Base-by-base conservation (phyloP, 495 filamentous ascomycete genomes). In the Thozetella sp. region DNA sequence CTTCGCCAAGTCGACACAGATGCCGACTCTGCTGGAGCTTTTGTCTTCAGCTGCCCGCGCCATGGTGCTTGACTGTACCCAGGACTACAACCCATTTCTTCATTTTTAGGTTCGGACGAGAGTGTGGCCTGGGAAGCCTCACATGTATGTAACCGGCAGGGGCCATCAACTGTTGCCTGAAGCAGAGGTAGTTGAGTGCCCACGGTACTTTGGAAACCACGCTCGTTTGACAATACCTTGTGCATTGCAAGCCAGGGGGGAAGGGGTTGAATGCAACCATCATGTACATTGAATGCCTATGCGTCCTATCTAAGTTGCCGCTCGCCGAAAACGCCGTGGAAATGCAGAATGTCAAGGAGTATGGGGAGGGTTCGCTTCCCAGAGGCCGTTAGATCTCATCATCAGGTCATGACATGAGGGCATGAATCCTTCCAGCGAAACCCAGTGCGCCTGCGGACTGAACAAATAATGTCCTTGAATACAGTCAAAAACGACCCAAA, bases 351-450 rank as follows among this genome's bases (percentile, higher is more conserved):
- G 43, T 13, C n/a, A 48, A 48, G n/a, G n/a, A n/a, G n/a, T n/a
- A n/a, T 48, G 43, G 43, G 12, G 20, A 15, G 20, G 43, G 43
- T 11, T 48, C 43, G 43, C 43, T 48, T 48, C 43, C n/a, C 30
- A 20, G 43, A 48, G 43, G 43, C 43, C 43, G 43, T 48, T 20
- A 48, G 43, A 48, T 48, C 43, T 48, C 43, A 48, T 48, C 43
- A 48, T 48, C 43, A 48, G 43, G 43, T 48, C 43, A 48, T 48
- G 43, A 20, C 43, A 48, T n/a, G n/a, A 48, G 11, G 43, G n/a
- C 43, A 48, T 13, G 43, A 20, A 20, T 20, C 43, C 43, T 19
- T 48, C 43, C 43, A 20, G 43, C 43, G 43, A 48, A 48, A 48
- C 43, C 10, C 9, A 15, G 43, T 15, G 43, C 43, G 43, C 43